Percentiles rank a stretch among this genome's conserved stretches.
Conservation (phyloP, 495 filamentous ascomycete genomes). For the Jackrogersella multiformis region DNA sequence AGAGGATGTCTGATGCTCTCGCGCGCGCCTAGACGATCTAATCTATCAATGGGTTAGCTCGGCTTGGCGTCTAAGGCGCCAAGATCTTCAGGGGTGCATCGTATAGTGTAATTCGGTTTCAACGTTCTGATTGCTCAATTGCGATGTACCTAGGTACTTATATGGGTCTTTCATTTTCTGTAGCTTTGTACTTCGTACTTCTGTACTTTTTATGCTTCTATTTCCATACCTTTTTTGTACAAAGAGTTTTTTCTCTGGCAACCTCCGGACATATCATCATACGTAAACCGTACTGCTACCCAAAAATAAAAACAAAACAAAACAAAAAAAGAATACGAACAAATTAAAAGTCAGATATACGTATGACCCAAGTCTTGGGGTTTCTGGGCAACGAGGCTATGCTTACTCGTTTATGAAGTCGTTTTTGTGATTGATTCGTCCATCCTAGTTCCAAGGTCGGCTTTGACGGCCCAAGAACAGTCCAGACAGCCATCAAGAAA, state of each 20-base stretch:
- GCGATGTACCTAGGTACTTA: too few relatives aligned
- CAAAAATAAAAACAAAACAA: background rate
- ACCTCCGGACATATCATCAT: background rate
- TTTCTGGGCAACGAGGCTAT: constrained; percentile 43
- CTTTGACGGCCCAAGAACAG: too few relatives aligned
- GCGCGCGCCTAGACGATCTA: constrained; percentile 36
- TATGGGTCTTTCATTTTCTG: too few relatives aligned
- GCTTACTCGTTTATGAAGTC: background rate
- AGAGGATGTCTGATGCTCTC: constrained; percentile 4
- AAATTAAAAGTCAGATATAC: constrained; percentile 1
- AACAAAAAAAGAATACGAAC: constrained; percentile 8
- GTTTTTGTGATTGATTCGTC: too few relatives aligned
- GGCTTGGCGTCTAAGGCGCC: constrained; percentile 31
- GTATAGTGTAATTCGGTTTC: too few relatives aligned
- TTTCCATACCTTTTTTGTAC: too few relatives aligned
- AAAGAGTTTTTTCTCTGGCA: background rate
- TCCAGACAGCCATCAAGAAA: too few relatives aligned
- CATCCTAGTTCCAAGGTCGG: too few relatives aligned
- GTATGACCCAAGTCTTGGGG: constrained; percentile 9
- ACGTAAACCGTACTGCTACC: background rate
- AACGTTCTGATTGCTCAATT: constrained; percentile 17
- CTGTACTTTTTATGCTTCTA: too few relatives aligned
- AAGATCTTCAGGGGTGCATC: constrained; percentile 38
- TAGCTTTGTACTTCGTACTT: background rate
- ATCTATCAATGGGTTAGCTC: constrained; percentile 24